Percentiles rank a stretch among this genome's conserved stretches.
Conservation (phyloP, 2,329 filamentous ascomycete genomes). For the Emergomyces africanus region DNA sequence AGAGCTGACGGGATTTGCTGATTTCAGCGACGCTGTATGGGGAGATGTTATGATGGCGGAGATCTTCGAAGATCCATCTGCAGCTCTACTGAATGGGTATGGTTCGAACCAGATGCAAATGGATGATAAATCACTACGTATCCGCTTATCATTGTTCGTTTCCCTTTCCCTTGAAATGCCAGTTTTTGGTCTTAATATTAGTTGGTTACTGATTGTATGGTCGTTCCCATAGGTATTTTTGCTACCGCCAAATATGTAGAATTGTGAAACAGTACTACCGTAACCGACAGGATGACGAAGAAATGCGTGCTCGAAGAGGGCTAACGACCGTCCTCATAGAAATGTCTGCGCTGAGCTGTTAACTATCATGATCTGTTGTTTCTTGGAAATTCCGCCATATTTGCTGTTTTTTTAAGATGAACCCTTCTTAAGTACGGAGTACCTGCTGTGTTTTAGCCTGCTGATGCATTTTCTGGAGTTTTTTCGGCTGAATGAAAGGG, state of each 20-base stretch:
- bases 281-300: slow-evolving; percentile 21
- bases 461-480: background rate
- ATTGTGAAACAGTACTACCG: slow-evolving; percentile 30
- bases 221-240: slow-evolving; percentile 22
- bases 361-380: slow-evolving; percentile 2
- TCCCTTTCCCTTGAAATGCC: background rate
- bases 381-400: background rate
- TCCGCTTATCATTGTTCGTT: slow-evolving; percentile 25
- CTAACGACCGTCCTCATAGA: slow-evolving; percentile 21
- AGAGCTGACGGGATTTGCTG: slow-evolving; percentile 38
- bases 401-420: background rate
- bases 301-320: slow-evolving; percentile 25
- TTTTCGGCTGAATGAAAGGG: background rate
- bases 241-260: slow-evolving; percentile 25
- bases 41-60: slow-evolving; percentile 44
- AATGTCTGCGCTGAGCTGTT: slow-evolving; percentile 15
- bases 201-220: slow-evolving; percentile 1
- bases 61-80: slow-evolving; percentile 30
- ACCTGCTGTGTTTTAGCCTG: background rate
- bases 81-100: slow-evolving; percentile 26
- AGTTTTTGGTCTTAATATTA: background rate
- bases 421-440: background rate
- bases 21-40: slow-evolving; percentile 43
- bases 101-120: slow-evolving; percentile 13
- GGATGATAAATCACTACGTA: slow-evolving; percentile 15